Conservation (phyloP, 2,329 filamentous ascomycete species). For the Fonsecaea erecta region DNA sequence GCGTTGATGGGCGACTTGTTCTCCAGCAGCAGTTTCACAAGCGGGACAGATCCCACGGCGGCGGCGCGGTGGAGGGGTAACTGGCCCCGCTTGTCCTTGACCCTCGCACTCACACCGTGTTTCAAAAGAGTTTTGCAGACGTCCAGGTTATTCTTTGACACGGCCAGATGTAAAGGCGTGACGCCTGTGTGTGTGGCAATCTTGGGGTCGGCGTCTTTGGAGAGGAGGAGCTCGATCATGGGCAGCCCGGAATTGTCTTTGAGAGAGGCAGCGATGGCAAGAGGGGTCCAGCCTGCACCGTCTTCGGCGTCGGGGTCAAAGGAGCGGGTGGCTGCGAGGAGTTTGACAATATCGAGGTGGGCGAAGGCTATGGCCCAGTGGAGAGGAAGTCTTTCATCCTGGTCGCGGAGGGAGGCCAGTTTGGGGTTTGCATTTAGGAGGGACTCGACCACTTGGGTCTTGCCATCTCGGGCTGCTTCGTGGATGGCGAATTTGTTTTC, state of each 20-base stretch:
- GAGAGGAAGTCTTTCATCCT: slow-evolving; percentile 85
- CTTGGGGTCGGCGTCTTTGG: slow-evolving; percentile 54
- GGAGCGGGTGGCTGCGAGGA: slow-evolving; percentile 55
- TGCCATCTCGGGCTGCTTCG: slow-evolving; percentile 82
- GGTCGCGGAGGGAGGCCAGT: slow-evolving; percentile 73
- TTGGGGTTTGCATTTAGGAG: slow-evolving; percentile 66
- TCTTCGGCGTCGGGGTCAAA: slow-evolving; percentile 43
- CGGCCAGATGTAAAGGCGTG: slow-evolving; percentile 89
- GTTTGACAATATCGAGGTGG: slow-evolving; percentile 71
- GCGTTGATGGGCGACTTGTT: slow-evolving; percentile 79
- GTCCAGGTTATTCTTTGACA: slow-evolving; percentile 86
- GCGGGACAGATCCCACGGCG: slow-evolving; percentile 84
- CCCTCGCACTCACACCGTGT: slow-evolving; percentile 74
- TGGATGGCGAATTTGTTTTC: slow-evolving; percentile 78
- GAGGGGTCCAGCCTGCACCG: slow-evolving; percentile 55
- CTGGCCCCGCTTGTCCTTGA: slow-evolving; percentile 86
- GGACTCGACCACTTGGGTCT: slow-evolving; percentile 45
- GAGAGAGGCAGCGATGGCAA: slow-evolving; percentile 56
- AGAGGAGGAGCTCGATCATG: slow-evolving; percentile 51
- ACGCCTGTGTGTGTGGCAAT: slow-evolving; percentile 55
- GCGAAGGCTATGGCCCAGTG: slow-evolving; percentile 95
- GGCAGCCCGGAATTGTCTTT: slow-evolving; percentile 52
- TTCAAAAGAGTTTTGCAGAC: slow-evolving; percentile 76
- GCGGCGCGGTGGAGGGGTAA: slow-evolving; percentile 90
- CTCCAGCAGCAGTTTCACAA: slow-evolving; percentile 78